Base-by-base conservation (phyloP, 2,329 filamentous ascomycete species). In the Onygenales sp. region DNA sequence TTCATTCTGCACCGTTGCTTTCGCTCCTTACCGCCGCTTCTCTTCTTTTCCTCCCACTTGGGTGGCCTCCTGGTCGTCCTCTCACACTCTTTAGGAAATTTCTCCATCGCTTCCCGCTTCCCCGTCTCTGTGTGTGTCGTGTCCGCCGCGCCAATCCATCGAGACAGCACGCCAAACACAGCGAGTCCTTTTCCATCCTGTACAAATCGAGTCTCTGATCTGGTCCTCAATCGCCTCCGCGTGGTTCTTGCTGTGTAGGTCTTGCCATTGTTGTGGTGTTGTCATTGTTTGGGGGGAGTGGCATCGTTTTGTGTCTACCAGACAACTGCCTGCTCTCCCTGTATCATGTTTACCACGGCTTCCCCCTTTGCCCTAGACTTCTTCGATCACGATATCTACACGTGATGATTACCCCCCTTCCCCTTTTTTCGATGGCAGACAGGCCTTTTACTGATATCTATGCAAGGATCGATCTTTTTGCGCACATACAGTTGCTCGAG, bases 21-120 rank as follows among this genome's bases (percentile, higher is more conserved):
- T 38, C 52, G 42, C 53, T 53, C 57, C 55, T 52, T 57, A 3
- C 21, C 21, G 21, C 21, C 21, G 21, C 21, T 55, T 55, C 57
- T 58, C 56, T 63, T 64, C 41, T 69, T 70, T 66, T 64, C 61
- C 61, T 69, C 67, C 65, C 66, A 71, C 69, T 67, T 62, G 69
- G 70, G 66, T 58, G 67, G 65, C 63, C 62, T 56, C 57, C 60
- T 57, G n/a, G 66, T 70, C 68, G 71, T 58, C 56, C 67, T 64
- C 61, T 57, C 61, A 72, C 70, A 54, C 63, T 72, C 70, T 55
- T 72, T 71, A 67, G 58, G 66, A 66, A 65, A 67, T 62, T 57
- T 58, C 57, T 13, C n/a, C 6, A 7, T n/a, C 27, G 27, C 13
- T 21, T 35, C 17, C 17, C 41, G 35, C 10, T 21, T 41, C 21